phyloP scores from a whole-genome alignment of 495 filamentous ascomycete genomes.

The Oidiodendron maius region DNA sequence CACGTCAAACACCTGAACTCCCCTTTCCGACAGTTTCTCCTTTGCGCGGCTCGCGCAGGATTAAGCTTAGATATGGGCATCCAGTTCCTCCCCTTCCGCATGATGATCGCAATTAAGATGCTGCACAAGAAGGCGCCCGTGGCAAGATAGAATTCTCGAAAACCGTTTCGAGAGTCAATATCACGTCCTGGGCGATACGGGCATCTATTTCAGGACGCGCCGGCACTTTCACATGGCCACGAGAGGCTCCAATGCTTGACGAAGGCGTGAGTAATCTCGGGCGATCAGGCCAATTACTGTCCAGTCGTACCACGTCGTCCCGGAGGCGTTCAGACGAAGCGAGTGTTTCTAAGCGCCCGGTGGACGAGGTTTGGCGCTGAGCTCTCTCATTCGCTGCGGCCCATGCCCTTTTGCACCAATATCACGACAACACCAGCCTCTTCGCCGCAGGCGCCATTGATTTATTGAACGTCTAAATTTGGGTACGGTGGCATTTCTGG shows the following conservation, averaged over 20 bases:
- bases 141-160: too few relatives aligned
- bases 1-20: too few relatives aligned
- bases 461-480: conserved; percentile 14
- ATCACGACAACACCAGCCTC: conserved; percentile 1
- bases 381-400: conserved; percentile 1
- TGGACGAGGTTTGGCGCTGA: neutral
- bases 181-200: neutral
- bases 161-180: neutral
- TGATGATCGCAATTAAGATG: too few relatives aligned
- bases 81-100: too few relatives aligned
- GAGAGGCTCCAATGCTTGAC: too few relatives aligned
- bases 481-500: conserved; percentile 13
- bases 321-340: neutral
- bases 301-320: neutral
- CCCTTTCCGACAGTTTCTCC: too few relatives aligned
- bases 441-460: neutral
- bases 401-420: neutral
- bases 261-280: too few relatives aligned
- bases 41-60: too few relatives aligned
- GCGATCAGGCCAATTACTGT: neutral
- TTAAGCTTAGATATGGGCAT: too few relatives aligned
- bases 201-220: neutral
- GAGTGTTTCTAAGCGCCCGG: neutral
- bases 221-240: neutral
- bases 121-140: too few relatives aligned